Percentiles rank a stretch among this genome's conserved stretches.
phyloP scores from a whole-genome alignment of 2,329 filamentous ascomycete species.

The Colletotrichum navitas region DNA sequence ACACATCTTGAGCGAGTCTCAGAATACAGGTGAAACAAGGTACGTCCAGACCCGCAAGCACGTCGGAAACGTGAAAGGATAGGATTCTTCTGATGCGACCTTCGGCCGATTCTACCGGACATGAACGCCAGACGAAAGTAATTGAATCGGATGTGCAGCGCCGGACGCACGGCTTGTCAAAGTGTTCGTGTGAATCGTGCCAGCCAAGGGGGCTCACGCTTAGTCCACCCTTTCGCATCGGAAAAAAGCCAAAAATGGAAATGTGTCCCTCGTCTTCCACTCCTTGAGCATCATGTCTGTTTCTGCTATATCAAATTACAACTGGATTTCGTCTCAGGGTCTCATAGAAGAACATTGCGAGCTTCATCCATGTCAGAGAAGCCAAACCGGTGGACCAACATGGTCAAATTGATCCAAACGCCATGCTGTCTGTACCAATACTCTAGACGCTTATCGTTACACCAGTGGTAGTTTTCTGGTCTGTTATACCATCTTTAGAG shows the following conservation, averaged over 20 bases:
- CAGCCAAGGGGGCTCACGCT: constrained; percentile 12
- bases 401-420: no score
- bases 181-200: constrained; percentile 24
- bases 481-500: no score
- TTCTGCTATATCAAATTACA: constrained; percentile 21
- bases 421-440: no score
- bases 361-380: constrained; percentile 10
- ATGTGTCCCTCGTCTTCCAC: no score
- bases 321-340: background rate
- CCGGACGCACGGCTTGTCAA: constrained; percentile 37
- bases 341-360: background rate
- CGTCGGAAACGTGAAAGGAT: constrained; percentile 10
- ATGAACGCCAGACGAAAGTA: constrained; percentile 25
- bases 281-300: background rate
- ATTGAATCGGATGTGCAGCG: constrained; percentile 7
- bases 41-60: background rate
- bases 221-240: constrained; percentile 29
- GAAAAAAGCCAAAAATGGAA: constrained; percentile 22
- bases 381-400: background rate
- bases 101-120: constrained; percentile 30
- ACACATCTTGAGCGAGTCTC: constrained; percentile 23
- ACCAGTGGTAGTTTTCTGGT: background rate
- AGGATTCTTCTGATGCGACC: constrained; percentile 7
- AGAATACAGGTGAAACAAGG: constrained; percentile 38
- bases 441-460: background rate